Evolutionary conservation across 345 rosid species (phyloP), one percentile per base, ranked within the genome.

Genomic region (Ceriops decandra): DNA sequence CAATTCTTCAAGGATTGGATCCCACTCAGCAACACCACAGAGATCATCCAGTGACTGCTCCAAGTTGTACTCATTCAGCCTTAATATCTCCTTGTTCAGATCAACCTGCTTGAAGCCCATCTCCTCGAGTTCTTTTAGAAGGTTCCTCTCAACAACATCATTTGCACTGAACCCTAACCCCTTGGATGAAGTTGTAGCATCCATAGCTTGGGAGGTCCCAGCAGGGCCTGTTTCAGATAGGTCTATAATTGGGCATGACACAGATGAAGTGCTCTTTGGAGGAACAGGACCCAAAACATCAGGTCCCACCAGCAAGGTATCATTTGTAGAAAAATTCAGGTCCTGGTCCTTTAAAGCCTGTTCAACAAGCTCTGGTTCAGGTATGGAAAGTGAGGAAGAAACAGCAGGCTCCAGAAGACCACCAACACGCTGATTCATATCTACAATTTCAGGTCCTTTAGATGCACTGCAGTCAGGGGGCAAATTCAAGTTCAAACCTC

Each of bases 81-180:
- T 84, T 81, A 92, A 68, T 26, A 90, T 72, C 83, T 90, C 93
- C 85, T 87, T 91, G 88, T 95, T 90, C 84, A 90, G 54, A 78
- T 87, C 90, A 19, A 87, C 78, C 84, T 88, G 90, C 85, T 84
- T 90, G 84, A 95, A 91, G 56, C 99, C 99, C 99, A 95, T 95
- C 60, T 85, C 88, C 73, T 86, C 92, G 0, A 92, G 93, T 72
- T 92, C 97, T 82, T 81, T 88, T 17, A 92, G 92, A 49, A 92
- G 89, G 5, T 67, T 57, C 68, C 56, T 57, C 87, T 87, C 95
- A 19, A 81, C 69, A 19, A 49, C 74, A 52, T 70, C 69, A 47
- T 73, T 73, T 33, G 35, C 77, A 42, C 58, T 62, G 5, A 52
- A 11, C 49, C 17, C 49, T 3, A 15, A 38, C 52, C 62, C 79